These are phyloP conservation scores for Suaeda aralocaspica DNA, from an alignment of 148 eudicot genomes.

Conservation along the genomic window DNA sequence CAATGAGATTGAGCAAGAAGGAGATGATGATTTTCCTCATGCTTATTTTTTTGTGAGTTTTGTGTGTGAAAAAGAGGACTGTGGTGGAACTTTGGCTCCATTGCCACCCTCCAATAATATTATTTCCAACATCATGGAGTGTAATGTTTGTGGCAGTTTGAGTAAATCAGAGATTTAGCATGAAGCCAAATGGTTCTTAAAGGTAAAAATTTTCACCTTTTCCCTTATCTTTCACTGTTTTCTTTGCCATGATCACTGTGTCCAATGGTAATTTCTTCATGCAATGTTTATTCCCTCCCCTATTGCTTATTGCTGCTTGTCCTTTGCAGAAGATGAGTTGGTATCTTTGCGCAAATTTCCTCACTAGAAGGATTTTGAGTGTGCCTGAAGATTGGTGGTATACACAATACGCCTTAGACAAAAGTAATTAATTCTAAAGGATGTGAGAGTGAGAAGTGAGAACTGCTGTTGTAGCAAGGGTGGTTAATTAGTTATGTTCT, in stretches of 20 bases:
- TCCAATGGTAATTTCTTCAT: not conserved
- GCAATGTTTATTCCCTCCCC: not conserved
- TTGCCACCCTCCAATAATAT: constrained; percentile 44
- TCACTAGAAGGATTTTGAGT: not conserved
- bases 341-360: not conserved
- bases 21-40: constrained; percentile 73
- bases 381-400: not conserved
- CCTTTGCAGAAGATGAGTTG: not conserved
- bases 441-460: not conserved
- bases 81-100: constrained; percentile 95
- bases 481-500: no score
- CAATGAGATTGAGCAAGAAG: constrained; percentile 26
- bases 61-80: constrained; percentile 66
- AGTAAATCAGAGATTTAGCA: constrained; percentile 29
- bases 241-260: no score
- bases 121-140: constrained; percentile 57
- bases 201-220: not conserved
- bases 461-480: not conserved
- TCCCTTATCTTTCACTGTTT: not conserved
- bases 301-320: not conserved
- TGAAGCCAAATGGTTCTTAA: not conserved
- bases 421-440: not conserved
- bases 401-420: not conserved
- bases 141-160: constrained; percentile 76
- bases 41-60: constrained; percentile 83